Evolutionary conservation across 345 rosid species (phyloP), one percentile per base, ranked within the genome.

Genomic region (Atalantia buxifolia): DNA sequence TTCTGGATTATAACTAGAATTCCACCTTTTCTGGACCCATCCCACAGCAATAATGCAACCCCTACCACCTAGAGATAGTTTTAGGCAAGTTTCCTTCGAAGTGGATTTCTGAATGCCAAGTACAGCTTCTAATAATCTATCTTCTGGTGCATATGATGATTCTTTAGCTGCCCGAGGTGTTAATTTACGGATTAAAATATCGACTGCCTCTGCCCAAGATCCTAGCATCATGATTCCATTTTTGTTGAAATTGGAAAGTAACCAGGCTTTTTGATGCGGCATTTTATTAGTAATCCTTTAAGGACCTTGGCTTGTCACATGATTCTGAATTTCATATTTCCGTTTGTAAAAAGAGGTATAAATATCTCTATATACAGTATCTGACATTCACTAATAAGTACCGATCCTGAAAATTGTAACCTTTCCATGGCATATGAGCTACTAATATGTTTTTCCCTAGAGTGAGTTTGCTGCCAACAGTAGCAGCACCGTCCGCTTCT

Each of bases 81-180:
- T n/a, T n/a, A n/a, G n/a, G n/a, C n/a, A n/a, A n/a, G n/a, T n/a
- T 78, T 78, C 55, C 21, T 68, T 80, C 76, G 10, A 70, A 76
- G 60, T 70, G 50, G 76, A 76, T 53, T 69, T 35, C 31, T 76
- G 9, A 76, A 76, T 80, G 57, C 19, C 25, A n/a, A n/a, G n/a
- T n/a, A n/a, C n/a, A 56, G 2, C 60, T 6, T 33, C 2, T 75
- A 75, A 69, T 75, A 80, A 80, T 80, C 74, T 76, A 80, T 80
- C 55, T 61, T 80, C 57, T 18, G 53, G 56, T 35, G 56, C 55
- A 75, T 42, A 75, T 2, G 14, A 69, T 33, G 33, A 69, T 80
- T 80, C 62, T 80, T 80, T 61, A 16, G 1, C 55, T 27, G 69
- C 30, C 35, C 31, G 10, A 56, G 60, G 12, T 8, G 1, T 64